Evolutionary conservation across 106 monocot genomes (phyloP).

Genomic region (Triglochin maritima): DNA sequence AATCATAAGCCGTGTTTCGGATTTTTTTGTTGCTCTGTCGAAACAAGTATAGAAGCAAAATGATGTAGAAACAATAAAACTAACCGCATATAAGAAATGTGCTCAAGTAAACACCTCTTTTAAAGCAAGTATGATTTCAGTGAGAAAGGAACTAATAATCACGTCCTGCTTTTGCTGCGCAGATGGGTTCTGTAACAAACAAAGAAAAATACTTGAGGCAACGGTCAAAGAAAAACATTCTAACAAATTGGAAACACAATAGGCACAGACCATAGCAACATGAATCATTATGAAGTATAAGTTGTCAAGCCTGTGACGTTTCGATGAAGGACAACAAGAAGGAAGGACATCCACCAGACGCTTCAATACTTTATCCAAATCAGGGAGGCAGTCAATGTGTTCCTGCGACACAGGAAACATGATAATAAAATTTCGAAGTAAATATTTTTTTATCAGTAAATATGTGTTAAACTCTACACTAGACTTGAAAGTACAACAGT

Average conservation of each 20-base stretch:
- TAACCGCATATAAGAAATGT: neutral
- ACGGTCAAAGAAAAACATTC: too few species aligned
- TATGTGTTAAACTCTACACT: too few species aligned
- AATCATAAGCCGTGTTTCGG: constrained; percentile 83
- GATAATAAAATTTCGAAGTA: neutral
- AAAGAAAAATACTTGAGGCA: too few species aligned
- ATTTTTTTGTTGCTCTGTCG: constrained; percentile 78
- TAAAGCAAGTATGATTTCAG: constrained; percentile 86
- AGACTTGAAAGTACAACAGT: too few species aligned
- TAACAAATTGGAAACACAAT: too few species aligned
- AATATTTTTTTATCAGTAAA: too few species aligned
- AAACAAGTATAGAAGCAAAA: constrained; percentile 1
- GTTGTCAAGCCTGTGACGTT: constrained; percentile 75
- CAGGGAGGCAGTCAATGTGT: constrained; percentile 41
- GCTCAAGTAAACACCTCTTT: constrained; percentile 55
- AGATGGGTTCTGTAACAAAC: constrained; percentile 45
- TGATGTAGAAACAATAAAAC: neutral
- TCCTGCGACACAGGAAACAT: constrained; percentile 29
- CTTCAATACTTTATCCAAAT: constrained; percentile 43
- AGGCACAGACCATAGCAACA: constrained; percentile 52
- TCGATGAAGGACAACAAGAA: constrained; percentile 72
- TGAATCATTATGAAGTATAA: constrained; percentile 57
- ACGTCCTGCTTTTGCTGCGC: constrained; percentile 45
- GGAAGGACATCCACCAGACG: constrained; percentile 53
- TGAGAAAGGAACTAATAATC: constrained; percentile 63